These are phyloP conservation scores for Sordariomycetes sp. DNA, from an alignment of 2,329 filamentous ascomycete species.

Conservation along the genomic window DNA sequence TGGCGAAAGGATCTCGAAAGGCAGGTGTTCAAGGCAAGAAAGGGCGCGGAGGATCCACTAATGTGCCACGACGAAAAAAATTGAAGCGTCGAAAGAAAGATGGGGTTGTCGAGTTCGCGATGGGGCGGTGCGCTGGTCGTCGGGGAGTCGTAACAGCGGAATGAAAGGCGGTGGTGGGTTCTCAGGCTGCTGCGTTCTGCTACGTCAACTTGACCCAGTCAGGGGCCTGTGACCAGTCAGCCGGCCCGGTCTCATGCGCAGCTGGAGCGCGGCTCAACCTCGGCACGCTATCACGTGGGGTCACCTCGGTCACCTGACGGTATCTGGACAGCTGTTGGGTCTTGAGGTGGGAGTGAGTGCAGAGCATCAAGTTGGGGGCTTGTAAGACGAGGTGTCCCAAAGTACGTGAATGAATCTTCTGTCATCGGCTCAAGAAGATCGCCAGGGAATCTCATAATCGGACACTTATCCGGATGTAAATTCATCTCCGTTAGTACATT, in stretches of 20 bases:
- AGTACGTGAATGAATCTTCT: neutral
- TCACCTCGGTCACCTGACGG: neutral
- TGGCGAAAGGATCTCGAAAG: conserved; percentile 23
- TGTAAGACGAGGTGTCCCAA: neutral
- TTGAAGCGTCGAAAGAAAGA: neutral
- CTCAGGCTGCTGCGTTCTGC: conserved; percentile 3
- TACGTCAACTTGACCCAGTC: conserved; percentile 1
- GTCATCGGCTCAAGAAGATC: neutral
- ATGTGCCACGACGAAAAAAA: neutral
- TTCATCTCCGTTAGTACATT: neutral
- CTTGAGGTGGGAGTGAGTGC: neutral
- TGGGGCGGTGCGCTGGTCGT: neutral
- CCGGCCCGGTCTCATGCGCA: neutral
- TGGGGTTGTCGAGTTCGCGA: neutral
- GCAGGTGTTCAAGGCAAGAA: conserved; percentile 2
- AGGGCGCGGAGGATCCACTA: neutral
- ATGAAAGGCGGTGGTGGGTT: neutral
- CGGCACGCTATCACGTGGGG: conserved; percentile 1
- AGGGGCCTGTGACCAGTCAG: neutral
- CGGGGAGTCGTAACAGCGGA: neutral
- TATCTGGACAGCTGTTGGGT: neutral
- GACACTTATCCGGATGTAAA: neutral
- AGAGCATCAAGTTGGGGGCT: neutral
- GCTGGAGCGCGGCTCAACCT: conserved; percentile 3
- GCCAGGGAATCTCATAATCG: neutral